Conservation (phyloP, 2,329 filamentous ascomycete genomes). For the Pyricularia sp. region DNA sequence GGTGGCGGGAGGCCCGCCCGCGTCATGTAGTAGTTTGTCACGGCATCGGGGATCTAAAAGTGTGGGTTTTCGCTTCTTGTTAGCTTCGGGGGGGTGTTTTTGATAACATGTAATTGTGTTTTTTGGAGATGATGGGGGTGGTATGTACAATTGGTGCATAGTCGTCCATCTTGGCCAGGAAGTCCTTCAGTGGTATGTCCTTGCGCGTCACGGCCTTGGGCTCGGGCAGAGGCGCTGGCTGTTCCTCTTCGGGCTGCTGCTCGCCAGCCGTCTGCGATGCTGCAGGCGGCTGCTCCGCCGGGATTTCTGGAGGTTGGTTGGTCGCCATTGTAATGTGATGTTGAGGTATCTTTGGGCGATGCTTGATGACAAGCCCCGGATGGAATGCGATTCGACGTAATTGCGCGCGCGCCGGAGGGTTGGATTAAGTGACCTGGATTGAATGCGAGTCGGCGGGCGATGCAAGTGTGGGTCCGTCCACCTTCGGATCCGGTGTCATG, state of each 20-base stretch:
- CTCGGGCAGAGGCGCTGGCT: constrained; percentile 29
- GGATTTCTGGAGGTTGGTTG: constrained; percentile 12
- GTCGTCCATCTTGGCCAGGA: constrained; percentile 93
- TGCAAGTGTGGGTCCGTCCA: not conserved
- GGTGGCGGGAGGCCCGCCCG: constrained; percentile 89
- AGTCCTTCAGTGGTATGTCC: constrained; percentile 86
- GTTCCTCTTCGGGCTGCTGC: constrained; percentile 7
- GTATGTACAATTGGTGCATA: constrained; percentile 79
- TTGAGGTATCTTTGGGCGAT: not conserved
- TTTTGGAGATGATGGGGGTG: too few relatives aligned
- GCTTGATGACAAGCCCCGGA: not conserved
- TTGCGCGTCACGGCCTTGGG: constrained; percentile 70
- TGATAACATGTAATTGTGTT: not conserved
- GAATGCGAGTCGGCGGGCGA: not conserved
- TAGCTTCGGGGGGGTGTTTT: not conserved
- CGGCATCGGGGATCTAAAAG: constrained; percentile 86
- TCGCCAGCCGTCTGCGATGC: constrained; percentile 10
- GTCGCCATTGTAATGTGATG: constrained; percentile 12
- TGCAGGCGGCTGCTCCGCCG: constrained; percentile 9
- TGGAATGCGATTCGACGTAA: not conserved
- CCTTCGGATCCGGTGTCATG: not conserved
- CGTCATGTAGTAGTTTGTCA: constrained; percentile 96
- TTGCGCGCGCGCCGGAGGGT: not conserved
- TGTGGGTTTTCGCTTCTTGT: not conserved
- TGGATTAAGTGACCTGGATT: not conserved